Percentiles rank a stretch among this genome's conserved stretches.
These are phyloP conservation scores for Achaetomiella virescens DNA, from an alignment of 495 filamentous ascomycete species.

Conservation along the genomic window DNA sequence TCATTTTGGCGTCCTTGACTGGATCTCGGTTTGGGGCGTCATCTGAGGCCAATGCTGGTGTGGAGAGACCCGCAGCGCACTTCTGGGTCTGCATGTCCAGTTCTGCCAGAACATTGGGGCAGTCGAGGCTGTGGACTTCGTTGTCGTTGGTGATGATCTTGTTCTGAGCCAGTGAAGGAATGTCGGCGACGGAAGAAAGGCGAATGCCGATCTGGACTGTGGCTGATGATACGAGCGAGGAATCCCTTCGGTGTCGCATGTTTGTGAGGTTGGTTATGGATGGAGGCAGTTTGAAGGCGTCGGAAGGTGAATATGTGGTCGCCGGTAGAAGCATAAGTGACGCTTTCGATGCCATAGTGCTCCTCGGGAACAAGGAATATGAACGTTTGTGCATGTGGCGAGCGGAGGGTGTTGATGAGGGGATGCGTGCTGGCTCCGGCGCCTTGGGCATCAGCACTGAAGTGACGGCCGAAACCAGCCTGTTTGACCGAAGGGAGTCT, in stretches of 20 bases:
- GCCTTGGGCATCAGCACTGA: constrained; percentile 21
- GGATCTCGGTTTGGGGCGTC: constrained; percentile 18
- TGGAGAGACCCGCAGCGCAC: constrained; percentile 27
- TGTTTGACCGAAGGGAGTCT: constrained; percentile 32
- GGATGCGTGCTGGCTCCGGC: constrained; percentile 28
- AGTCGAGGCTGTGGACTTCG: constrained; percentile 32
- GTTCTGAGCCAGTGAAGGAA: constrained; percentile 24
- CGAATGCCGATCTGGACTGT: constrained; percentile 46
- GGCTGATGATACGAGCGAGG: constrained; percentile 40
- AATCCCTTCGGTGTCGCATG: constrained; percentile 37
- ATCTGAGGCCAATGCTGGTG: constrained; percentile 7
- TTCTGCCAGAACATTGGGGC: constrained; percentile 19
- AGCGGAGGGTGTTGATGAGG: constrained; percentile 14
- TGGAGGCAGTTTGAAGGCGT: constrained; percentile 37
- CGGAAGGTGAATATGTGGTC: constrained; percentile 36
- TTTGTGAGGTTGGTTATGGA: constrained; percentile 29
- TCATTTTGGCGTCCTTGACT: constrained; percentile 31
- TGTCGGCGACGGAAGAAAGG: constrained; percentile 41
- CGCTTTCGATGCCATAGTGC: constrained; percentile 22
- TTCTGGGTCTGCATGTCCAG: constrained; percentile 15
- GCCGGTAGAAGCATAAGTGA: constrained; percentile 35
- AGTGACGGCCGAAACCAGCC: constrained; percentile 23
- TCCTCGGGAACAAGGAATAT: constrained; percentile 37
- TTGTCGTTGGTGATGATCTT: constrained; percentile 18
- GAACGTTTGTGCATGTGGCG: constrained; percentile 34